Base-by-base conservation (phyloP, 805 yeast species). In the Lipomyces anomalus region DNA sequence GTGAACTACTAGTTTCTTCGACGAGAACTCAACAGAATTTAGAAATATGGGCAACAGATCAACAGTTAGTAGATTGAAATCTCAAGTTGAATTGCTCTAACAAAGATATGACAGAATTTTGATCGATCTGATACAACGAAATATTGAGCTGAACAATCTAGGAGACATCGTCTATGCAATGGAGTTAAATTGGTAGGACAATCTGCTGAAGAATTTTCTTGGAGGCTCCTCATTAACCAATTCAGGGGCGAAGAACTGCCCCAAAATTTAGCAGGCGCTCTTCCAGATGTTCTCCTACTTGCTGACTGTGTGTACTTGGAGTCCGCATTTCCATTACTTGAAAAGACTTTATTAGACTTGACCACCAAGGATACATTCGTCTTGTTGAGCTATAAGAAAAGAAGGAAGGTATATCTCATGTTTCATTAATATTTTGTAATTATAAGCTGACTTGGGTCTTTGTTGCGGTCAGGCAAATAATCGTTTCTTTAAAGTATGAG, bases 271-370 rank as follows among this genome's bases (percentile, higher is more conserved):
- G 32, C 51, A 7, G 56, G 55, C 1, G 63, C 60, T 4, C 43
- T 46, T 9, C 66, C 68, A 3, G 79, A 75, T 58, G 61, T 76
- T 4, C 61, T 77, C 2, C 56, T 77, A 21, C 82, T 81, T 4
- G 82, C 82, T 0, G 82, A 77, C 58, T 76, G 81, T 59, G 81
- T 78, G 11, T 77, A 77, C 47, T 62, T 73, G 22, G 82, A 76
- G 53, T 57, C 64, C 6, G 78, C 79, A 2, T 77, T 78, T 55
- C 79, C 78, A 3, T 55, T 76, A 34, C 57, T 77, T 32, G 75
- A 73, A 42, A 60, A 65, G 47, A 77, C 82, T 0, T 59, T 77
- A 24, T 47, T 74, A 29, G 76, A 74, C 47, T 54, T 77, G 17
- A 41, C 55, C n/a, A 48, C 44, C 18, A 52, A 60, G 4, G 70